Conservation (phyloP, 345 rosid genomes). For the Mallotus nudiflorus region DNA sequence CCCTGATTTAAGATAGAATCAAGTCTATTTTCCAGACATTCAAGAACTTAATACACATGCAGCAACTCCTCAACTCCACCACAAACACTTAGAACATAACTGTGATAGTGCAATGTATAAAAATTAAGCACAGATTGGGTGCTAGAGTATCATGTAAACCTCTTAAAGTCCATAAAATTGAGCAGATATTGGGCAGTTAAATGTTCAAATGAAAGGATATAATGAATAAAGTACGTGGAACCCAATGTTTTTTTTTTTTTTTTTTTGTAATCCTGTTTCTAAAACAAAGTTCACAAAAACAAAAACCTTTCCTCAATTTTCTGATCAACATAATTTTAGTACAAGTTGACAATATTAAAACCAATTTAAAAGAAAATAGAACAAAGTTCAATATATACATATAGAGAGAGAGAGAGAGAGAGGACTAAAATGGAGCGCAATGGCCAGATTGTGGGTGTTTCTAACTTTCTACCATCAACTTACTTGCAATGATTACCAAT, state of each 20-base stretch:
- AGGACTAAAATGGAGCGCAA: background rate
- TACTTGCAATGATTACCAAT: background rate
- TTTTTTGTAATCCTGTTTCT: background rate
- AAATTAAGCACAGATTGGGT: too few species aligned
- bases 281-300: background rate
- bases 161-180: background rate
- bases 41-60: background rate
- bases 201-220: background rate
- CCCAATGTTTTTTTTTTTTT: background rate
- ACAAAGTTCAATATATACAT: background rate
- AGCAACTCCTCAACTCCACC: background rate
- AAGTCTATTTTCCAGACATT: background rate
- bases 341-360: conserved; percentile 4
- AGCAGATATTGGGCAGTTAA: background rate
- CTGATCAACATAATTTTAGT: background rate
- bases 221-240: background rate
- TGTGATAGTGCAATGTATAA: background rate
- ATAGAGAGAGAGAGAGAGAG: too few species aligned
- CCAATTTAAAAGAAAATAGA: background rate
- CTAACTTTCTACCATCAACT: background rate
- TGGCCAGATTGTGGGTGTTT: background rate
- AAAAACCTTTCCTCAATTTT: background rate
- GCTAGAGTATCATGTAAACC: background rate
- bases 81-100: background rate
- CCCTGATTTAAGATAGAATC: background rate